phyloP scores from a whole-genome alignment of 768 basidiomycete species.

The Tricholoma flavovirens region DNA sequence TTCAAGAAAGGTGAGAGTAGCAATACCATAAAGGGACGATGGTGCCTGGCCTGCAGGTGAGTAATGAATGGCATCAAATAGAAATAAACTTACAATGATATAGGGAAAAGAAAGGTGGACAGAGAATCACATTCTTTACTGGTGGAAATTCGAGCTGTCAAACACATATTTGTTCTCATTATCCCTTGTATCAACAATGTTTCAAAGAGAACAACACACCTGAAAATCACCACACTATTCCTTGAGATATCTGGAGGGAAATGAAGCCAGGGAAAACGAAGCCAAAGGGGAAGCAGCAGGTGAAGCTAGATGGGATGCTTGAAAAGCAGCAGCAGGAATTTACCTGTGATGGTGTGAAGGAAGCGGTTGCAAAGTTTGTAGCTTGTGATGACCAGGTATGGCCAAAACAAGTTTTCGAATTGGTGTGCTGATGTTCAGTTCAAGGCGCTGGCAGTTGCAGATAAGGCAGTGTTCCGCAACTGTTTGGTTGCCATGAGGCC shows the following conservation, averaged over 20 bases:
- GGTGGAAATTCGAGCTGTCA: conserved; percentile 11
- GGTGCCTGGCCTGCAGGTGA: conserved; percentile 1
- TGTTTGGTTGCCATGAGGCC: conserved; percentile 3
- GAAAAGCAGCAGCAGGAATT: not conserved
- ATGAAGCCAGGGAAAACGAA: not conserved
- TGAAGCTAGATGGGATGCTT: too few species aligned
- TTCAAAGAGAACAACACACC: conserved; percentile 6
- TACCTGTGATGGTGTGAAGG: not conserved
- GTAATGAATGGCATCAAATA: not conserved
- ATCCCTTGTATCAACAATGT: conserved; percentile 3
- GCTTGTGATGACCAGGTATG: not conserved
- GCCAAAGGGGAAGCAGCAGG: not conserved
- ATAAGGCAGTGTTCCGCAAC: conserved; percentile 1
- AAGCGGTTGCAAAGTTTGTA: not conserved
- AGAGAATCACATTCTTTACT: conserved; percentile 6
- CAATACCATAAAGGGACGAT: not conserved
- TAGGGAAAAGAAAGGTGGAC: not conserved
- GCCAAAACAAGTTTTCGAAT: not conserved
- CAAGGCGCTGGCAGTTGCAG: not conserved
- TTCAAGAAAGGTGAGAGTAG: not conserved
- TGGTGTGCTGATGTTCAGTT: too few species aligned
- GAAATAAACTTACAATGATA: not conserved
- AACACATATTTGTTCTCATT: conserved; percentile 12
- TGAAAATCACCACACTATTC: not conserved
- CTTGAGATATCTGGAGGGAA: not conserved